A percentile compares a stretch with the other conserved stretches of the same genome.
phyloP scores from a whole-genome alignment of 2,329 filamentous ascomycete species.

The Pestalotiopsis sp. region DNA sequence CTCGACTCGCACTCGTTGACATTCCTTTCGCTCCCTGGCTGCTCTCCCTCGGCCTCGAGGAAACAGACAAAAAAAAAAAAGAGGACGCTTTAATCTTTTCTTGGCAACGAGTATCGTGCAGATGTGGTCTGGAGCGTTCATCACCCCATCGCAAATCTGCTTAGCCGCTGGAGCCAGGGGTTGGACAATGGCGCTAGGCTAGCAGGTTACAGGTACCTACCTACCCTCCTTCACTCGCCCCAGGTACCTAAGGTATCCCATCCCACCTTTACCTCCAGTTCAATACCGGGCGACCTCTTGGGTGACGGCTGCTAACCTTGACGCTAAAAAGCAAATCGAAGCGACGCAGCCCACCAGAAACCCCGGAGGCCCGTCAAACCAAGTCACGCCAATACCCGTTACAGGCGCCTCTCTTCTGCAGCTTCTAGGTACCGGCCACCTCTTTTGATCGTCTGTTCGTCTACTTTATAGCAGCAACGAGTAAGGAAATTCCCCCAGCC shows the following conservation, averaged over 20 bases:
- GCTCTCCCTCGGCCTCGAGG: background rate
- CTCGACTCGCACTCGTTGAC: background rate
- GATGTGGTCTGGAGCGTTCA: slow-evolving; percentile 6
- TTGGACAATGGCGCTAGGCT: background rate
- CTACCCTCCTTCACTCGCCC: background rate
- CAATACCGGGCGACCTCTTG: no score
- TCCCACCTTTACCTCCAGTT: no score
- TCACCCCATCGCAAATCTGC: slow-evolving; percentile 2
- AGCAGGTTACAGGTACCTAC: background rate
- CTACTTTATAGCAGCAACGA: background rate
- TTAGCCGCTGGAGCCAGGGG: slow-evolving; percentile 6
- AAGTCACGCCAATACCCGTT: background rate
- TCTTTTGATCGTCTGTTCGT: background rate
- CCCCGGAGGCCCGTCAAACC: background rate
- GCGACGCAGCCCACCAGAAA: background rate
- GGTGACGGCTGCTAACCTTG: background rate
- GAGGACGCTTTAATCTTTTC: background rate
- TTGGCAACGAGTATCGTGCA: background rate
- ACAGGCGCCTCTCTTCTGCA: background rate
- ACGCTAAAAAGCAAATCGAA: background rate
- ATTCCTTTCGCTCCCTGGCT: background rate
- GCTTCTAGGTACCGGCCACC: background rate
- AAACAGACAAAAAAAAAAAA: background rate
- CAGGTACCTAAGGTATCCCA: background rate
- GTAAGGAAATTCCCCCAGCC: background rate